Base-by-base conservation (phyloP, 768 basidiomycete genomes). In the Obba rivulosa region DNA sequence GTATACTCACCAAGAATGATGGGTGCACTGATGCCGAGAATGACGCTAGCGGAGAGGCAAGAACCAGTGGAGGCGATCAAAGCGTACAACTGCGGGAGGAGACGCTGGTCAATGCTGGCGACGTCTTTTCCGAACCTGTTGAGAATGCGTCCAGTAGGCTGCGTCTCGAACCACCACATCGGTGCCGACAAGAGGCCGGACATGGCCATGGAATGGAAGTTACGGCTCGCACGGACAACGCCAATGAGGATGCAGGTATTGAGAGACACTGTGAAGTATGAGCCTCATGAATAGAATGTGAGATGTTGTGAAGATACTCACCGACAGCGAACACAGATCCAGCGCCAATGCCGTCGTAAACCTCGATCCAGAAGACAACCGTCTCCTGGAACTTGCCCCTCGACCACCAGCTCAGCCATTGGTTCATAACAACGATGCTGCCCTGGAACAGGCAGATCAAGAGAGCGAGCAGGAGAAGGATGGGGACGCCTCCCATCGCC, bases 51-150 rank as follows among this genome's bases (percentile, higher is more conserved):
- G 28, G 63, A 61, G 10, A 59, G 31, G 35, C 63, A 44, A 34
- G 17, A 57, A 34, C 63, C 63, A n/a, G 53, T 39, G 23, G 59
- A 59, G 21, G 52, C 59, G 37, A 60, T 49, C 45, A 57, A 38
- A 18, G 62, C 62, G 45, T 62, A 66, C 41, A 65, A 49, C 14
- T 63, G 62, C 17, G 60, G 64, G 57, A 65, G 58, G 31, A 66
- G 58, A 34, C 64, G 61, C 54, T 69, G 68, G 44, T 73, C 72
- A 34, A 72, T 61, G n/a, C 67, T 58, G 35, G 68, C 67, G 39
- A 70, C 61, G 34, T 69, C 65, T 50, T 75, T 71, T 34, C 70
- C 70, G 47, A 79, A 70, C 9, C 77, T 66, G 53, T 76, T 77
- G 55, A 73, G 68, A 49, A 78, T 68, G 1, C 72, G 68, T 0